phyloP scores from a whole-genome alignment of 331 rosid species.

The Cucumis variabilis region DNA sequence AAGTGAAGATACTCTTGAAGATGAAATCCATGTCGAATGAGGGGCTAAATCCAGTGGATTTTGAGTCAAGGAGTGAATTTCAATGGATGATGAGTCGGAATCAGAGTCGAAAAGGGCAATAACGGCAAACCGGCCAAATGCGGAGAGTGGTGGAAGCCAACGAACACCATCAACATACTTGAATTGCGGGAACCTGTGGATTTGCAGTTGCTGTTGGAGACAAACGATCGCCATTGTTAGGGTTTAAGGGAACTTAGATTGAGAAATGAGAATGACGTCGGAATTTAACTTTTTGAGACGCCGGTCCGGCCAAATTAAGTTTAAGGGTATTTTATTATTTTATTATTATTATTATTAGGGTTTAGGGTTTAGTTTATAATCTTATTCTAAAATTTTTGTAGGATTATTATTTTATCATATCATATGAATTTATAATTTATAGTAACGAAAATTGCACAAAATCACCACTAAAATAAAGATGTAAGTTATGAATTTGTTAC shows the following conservation, averaged over 20 bases:
- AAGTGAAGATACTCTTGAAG: conserved; percentile 77
- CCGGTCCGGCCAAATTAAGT: background rate
- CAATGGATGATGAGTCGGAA: conserved; percentile 59
- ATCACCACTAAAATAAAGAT: too few relatives aligned
- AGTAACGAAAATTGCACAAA: too few relatives aligned
- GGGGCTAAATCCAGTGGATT: conserved; percentile 47
- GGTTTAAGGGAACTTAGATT: conserved; percentile 33
- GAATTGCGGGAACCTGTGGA: conserved; percentile 66
- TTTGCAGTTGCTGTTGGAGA: conserved; percentile 46
- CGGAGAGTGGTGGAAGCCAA: conserved; percentile 78
- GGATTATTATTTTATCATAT: too few relatives aligned
- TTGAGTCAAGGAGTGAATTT: conserved; percentile 54
- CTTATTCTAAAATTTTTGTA: too few relatives aligned
- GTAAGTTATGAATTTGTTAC: too few relatives aligned
- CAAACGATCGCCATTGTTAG: conserved; percentile 57
- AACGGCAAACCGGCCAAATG: conserved; percentile 69
- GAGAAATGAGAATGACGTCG: background rate
- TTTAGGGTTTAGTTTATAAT: too few relatives aligned
- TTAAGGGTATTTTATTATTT: background rate
- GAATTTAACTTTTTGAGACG: background rate
- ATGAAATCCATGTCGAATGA: conserved; percentile 56
- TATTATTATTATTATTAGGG: too few relatives aligned
- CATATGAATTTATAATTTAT: too few relatives aligned
- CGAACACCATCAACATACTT: conserved; percentile 83
- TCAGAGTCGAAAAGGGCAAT: conserved; percentile 64